Evolutionary conservation across 2,329 filamentous ascomycete genomes (phyloP), one percentile per base, ranked within the genome.

Genomic region (Pestalotiopsis sp.): DNA sequence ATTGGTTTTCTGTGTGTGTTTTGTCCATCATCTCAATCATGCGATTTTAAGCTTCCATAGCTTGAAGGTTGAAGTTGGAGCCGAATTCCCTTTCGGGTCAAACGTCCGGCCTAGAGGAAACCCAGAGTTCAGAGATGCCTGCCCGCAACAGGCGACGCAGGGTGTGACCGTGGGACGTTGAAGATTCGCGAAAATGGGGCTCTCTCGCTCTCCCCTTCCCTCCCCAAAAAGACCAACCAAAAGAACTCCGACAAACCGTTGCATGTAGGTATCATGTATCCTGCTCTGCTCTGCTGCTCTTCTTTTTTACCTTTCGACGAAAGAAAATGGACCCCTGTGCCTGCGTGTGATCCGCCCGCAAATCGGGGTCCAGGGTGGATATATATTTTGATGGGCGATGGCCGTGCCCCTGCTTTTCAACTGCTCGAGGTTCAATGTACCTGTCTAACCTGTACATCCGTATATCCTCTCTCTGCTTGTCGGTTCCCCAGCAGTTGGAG

Each of bases 41-140:
- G 45, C 45, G 27, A 39, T 45, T 64, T 64, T 64, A 64, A 55
- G 39, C 31, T 45, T 64, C 23, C 62, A 65, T 58, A 65, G 41
- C 49, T 39, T 31, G 52, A 66, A 66, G 65, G 65, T 66, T 66
- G 65, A 60, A 66, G 65, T 66, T 61, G 65, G 52, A 17, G 23
- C 27, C n/a, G 52, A 36, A 25, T 66, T 59, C 65, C 57, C 17
- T n/a, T 39, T 66, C 23, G n/a, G 65, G 65, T 23, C 23, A 66
- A 60, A 60, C 57, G 65, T 66, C 65, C 65, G 65, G n/a, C 6
- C n/a, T 36, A 36, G 31, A 36, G 31, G 31, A 36, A 36, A 36
- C 31, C 31, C 31, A 9, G 31, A 36, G 31, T 12, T 11, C 27
- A 49, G 31, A 58, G 25, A 52, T 65, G 64, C 64, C 64, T 65